Evolutionary conservation across 352 stramenopile genomes (phyloP).

Genomic region (Globisporangium takayamanum): DNA sequence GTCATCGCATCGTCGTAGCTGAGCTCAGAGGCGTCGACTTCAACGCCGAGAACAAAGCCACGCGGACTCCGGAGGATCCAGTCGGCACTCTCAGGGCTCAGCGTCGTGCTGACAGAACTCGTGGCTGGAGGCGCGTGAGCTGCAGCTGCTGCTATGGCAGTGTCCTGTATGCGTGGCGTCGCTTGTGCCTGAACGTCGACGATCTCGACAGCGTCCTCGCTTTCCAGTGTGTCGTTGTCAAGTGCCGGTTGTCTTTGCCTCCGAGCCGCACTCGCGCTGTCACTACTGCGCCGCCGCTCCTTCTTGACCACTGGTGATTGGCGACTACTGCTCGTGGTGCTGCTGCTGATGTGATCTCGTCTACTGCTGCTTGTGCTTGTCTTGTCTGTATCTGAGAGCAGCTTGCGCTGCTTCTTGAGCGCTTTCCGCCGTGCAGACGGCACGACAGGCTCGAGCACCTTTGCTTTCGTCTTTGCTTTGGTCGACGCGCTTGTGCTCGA

Average conservation of each 20-base stretch:
- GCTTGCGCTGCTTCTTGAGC: constrained; percentile 29
- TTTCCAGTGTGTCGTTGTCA: not conserved
- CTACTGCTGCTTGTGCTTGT: not conserved
- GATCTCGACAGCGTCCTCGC: not conserved
- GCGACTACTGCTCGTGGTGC: not conserved
- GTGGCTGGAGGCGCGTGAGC: not conserved
- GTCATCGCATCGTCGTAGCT: constrained; percentile 57
- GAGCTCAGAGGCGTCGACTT: constrained; percentile 40
- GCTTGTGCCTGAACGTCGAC: not conserved
- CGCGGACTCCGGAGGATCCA: constrained; percentile 63
- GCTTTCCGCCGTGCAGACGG: constrained; percentile 48
- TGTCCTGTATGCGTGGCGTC: not conserved
- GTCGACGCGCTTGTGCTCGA: not conserved
- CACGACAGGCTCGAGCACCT: constrained; percentile 30
- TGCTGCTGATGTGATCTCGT: not conserved
- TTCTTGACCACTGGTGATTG: not conserved
- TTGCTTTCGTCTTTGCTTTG: constrained; percentile 20
- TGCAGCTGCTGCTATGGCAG: not conserved
- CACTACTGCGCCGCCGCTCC: not conserved
- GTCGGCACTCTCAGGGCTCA: constrained; percentile 26
- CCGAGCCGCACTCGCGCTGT: not conserved
- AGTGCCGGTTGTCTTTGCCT: not conserved
- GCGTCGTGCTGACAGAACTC: constrained; percentile 3
- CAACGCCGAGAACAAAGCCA: constrained; percentile 49
- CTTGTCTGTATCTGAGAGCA: constrained; percentile 12